Percentiles rank a stretch among this genome's conserved stretches.
phyloP scores from a whole-genome alignment of 2,329 filamentous ascomycete genomes.

The Colletotrichum sp. region DNA sequence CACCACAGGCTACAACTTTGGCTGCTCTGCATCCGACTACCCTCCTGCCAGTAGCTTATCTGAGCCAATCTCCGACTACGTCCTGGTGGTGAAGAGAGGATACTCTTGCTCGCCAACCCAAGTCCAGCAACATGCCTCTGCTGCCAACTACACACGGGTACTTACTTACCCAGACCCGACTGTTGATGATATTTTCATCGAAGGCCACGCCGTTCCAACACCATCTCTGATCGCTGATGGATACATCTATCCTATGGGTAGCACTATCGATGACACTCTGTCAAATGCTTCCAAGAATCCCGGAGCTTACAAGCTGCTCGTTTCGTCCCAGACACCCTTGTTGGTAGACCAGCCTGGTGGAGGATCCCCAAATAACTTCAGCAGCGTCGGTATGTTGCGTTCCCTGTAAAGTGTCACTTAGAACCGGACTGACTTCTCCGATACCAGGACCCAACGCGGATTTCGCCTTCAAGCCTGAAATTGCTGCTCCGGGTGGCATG shows the following conservation, averaged over 20 bases:
- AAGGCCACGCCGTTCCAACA: slow-evolving; percentile 6
- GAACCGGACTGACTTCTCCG: too few relatives aligned
- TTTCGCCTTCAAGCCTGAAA: slow-evolving; percentile 32
- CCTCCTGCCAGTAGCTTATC: not conserved
- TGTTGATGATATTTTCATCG: slow-evolving; percentile 1
- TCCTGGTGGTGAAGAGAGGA: not conserved
- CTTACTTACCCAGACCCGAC: slow-evolving; percentile 17
- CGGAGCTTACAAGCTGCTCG: not conserved
- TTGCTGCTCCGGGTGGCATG: slow-evolving; percentile 37
- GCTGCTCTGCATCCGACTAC: slow-evolving; percentile 3
- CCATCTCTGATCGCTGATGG: slow-evolving; percentile 4
- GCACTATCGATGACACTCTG: not conserved
- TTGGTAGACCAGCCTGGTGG: slow-evolving; percentile 9
- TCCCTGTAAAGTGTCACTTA: not conserved
- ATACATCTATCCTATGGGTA: slow-evolving; percentile 8
- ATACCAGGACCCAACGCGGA: slow-evolving; percentile 5
- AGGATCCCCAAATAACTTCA: slow-evolving; percentile 14
- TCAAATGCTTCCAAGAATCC: not conserved
- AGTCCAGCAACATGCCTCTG: not conserved
- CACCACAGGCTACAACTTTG: not conserved
- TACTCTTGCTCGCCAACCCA: not conserved
- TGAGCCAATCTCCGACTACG: not conserved
- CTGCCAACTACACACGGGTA: slow-evolving; percentile 9
- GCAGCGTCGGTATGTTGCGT: slow-evolving; percentile 1
- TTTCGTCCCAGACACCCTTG: not conserved